phyloP scores from a whole-genome alignment of 139 green algal species.

The Volvox reticuliferus region DNA sequence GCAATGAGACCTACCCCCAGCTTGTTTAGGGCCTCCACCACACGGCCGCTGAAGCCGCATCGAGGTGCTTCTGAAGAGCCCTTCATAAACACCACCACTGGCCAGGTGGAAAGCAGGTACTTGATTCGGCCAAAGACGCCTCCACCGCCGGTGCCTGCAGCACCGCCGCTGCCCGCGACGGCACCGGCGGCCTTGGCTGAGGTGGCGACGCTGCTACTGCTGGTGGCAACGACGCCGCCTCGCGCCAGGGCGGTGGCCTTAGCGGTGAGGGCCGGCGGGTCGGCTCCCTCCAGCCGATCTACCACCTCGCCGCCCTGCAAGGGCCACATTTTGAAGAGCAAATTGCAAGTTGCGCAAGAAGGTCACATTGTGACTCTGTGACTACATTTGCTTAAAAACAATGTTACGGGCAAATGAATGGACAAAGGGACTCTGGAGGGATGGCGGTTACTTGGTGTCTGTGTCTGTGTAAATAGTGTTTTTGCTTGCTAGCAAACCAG shows the following conservation, averaged over 20 bases:
- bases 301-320: constrained; percentile 65
- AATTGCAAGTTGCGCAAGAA: too few species aligned
- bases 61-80: constrained; percentile 78
- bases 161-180: not conserved
- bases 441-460: too few species aligned
- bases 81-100: constrained; percentile 93
- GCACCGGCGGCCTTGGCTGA: constrained; percentile 30
- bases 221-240: constrained; percentile 8
- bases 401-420: too few species aligned
- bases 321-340: not conserved
- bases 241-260: constrained; percentile 62
- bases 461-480: too few species aligned
- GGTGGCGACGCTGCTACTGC: constrained; percentile 3
- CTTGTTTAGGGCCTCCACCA: constrained; percentile 76
- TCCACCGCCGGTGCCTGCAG: not conserved
- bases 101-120: constrained; percentile 61
- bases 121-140: constrained; percentile 69
- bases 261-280: constrained; percentile 71
- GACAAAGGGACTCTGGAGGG: too few species aligned
- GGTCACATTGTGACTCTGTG: too few species aligned
- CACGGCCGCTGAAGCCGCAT: constrained; percentile 90
- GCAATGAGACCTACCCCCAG: constrained; percentile 34
- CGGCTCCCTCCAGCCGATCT: constrained; percentile 84
- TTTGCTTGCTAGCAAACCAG: too few species aligned
- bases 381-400: too few species aligned